These are phyloP conservation scores for Crataegus laevigata DNA, from an alignment of 306 rosid species.

Conservation along the genomic window DNA sequence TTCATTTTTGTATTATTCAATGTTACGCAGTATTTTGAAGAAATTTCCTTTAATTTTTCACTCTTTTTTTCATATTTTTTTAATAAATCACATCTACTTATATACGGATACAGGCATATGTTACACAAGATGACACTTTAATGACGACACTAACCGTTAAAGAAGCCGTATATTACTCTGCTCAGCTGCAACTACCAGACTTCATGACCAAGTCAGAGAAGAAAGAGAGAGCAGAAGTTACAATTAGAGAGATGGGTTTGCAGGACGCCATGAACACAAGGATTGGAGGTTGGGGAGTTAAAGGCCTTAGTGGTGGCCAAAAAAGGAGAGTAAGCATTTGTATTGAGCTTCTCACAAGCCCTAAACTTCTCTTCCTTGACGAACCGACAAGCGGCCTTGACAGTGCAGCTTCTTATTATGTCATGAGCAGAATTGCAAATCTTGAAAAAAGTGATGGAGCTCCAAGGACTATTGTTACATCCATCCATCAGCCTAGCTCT, in stretches of 20 bases:
- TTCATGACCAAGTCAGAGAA: constrained; percentile 49
- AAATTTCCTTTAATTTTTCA: neutral
- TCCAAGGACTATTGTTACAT: constrained; percentile 43
- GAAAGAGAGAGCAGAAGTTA: constrained; percentile 51
- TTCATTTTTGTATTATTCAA: no score
- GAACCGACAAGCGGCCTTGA: constrained; percentile 79
- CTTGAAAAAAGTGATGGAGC: constrained; percentile 16
- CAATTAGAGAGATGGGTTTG: constrained; percentile 65
- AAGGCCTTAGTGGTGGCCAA: constrained; percentile 67
- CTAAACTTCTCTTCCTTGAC: constrained; percentile 60
- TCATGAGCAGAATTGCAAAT: constrained; percentile 51
- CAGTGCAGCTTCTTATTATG: constrained; percentile 69
- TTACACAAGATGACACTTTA: constrained; percentile 42
- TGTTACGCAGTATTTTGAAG: neutral
- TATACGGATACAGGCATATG: constrained; percentile 26
- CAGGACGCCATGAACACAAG: constrained; percentile 49
- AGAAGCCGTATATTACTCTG: constrained; percentile 70
- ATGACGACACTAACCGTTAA: constrained; percentile 28
- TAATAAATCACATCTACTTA: neutral
- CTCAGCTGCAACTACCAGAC: constrained; percentile 52
- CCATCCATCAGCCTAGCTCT: constrained; percentile 69
- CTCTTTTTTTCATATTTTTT: no score
- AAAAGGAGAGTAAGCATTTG: constrained; percentile 69
- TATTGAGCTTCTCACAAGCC: constrained; percentile 54
- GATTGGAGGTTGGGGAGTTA: constrained; percentile 52